Evolutionary conservation across 441 rosid genomes (phyloP), one percentile per base, ranked within the genome.

Genomic region (Caryocar brasiliense): DNA sequence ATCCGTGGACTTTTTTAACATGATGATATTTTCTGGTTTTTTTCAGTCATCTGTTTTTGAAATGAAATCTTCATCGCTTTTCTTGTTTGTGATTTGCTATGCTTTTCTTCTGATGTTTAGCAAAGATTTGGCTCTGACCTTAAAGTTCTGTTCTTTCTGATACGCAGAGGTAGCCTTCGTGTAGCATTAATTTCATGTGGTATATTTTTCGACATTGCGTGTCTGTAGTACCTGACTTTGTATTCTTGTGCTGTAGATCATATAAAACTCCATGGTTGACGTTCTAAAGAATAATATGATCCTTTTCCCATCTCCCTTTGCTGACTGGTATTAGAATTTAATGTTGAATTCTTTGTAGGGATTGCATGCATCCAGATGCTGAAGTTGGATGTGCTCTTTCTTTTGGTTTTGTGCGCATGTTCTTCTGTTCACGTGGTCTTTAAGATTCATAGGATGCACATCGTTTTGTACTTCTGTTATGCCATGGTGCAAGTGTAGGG

Each of bases 151-250:
- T 56, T 64, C 62, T 54, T 67, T 29, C 26, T 37, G 40, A 29
- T 54, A 20, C 56, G 47, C 75, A 68, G 75, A 61, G 78, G 37
- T 56, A 29, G 44, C 20, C 32, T 27, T 60, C 34, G 9, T 43
- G 47, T 30, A 11, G 42, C 41, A 46, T 41, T 41, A 30, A 21
- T 23, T 22, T 12, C 36, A 22, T 56, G 37, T 47, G 24, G 42
- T 29, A 0, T 41, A 8, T n/a, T n/a, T n/a, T n/a, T n/a, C n/a
- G n/a, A n/a, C n/a, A n/a, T n/a, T n/a, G n/a, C n/a, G n/a, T n/a
- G n/a, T n/a, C n/a, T n/a, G n/a, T n/a, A n/a, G n/a, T n/a, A n/a
- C n/a, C n/a, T n/a, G 28, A 6, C 34, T 41, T 51, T 57, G 45
- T 47, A 11, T 4, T 47, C 20, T 14, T 36, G 42, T 28, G 26